phyloP scores from a whole-genome alignment of 306 rosid genomes.

The Sicyos baderoa region DNA sequence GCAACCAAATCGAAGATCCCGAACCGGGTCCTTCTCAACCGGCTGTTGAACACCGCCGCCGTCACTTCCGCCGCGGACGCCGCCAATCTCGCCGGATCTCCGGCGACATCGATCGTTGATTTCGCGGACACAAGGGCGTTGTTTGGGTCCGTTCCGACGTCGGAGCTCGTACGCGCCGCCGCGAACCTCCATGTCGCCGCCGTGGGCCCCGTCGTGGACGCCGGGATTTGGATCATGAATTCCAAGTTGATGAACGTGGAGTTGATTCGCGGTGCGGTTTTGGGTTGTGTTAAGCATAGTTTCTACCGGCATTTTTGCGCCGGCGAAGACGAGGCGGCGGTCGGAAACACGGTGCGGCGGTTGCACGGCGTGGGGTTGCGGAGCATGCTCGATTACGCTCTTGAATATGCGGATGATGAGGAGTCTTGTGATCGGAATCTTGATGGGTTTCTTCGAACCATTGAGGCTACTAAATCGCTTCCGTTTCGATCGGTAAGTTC shows the following conservation, averaged over 20 bases:
- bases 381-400: constrained; percentile 69
- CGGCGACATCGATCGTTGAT: not conserved
- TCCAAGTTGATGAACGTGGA: constrained; percentile 49
- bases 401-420: constrained; percentile 62
- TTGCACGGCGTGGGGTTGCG: constrained; percentile 50
- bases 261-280: constrained; percentile 7
- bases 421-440: constrained; percentile 52
- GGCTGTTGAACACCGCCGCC: constrained; percentile 34
- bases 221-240: constrained; percentile 63
- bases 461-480: constrained; percentile 47
- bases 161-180: constrained; percentile 44
- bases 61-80: constrained; percentile 26
- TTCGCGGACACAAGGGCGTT: constrained; percentile 38
- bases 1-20: constrained; percentile 45
- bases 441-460: constrained; percentile 46
- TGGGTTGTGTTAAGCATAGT: constrained; percentile 27
- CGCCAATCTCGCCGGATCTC: constrained; percentile 4
- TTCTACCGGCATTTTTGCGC: constrained; percentile 73
- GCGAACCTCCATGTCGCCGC: constrained; percentile 69
- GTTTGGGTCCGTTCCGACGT: constrained; percentile 39
- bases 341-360: constrained; percentile 30
- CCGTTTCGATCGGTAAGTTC: constrained; percentile 67
- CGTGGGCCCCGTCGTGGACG: constrained; percentile 58
- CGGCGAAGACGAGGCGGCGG: constrained; percentile 52
- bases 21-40: constrained; percentile 30